These are phyloP conservation scores for Puccinia hordei DNA, from an alignment of 1,284 basidiomycete genomes.

Conservation along the genomic window DNA sequence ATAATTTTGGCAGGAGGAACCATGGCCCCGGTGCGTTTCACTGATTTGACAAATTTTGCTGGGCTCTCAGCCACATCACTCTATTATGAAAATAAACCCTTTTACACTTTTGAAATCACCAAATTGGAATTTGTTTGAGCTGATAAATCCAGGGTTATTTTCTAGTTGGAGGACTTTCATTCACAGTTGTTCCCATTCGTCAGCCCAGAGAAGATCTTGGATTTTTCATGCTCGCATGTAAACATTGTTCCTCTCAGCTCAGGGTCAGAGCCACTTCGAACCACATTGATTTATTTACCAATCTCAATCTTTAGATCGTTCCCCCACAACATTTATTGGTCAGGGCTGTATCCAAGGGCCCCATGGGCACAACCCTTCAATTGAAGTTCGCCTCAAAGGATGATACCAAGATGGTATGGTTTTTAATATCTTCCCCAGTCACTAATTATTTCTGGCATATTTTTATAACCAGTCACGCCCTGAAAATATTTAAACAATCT, in stretches of 20 bases:
- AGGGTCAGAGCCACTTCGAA: neutral
- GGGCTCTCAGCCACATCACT: slow-evolving; percentile 11
- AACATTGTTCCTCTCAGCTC: slow-evolving; percentile 56
- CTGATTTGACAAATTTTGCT: neutral
- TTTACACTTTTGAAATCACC: neutral
- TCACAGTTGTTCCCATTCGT: slow-evolving; percentile 78
- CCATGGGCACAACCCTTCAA: slow-evolving; percentile 72
- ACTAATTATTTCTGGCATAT: neutral
- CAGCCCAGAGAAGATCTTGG: slow-evolving; percentile 68
- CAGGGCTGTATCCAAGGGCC: slow-evolving; percentile 75
- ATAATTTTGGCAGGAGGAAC: slow-evolving; percentile 92
- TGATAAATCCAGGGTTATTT: neutral
- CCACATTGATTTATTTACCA: neutral
- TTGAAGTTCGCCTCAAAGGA: slow-evolving; percentile 79
- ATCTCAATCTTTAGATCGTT: slow-evolving; percentile 58
- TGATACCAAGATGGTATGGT: slow-evolving; percentile 69
- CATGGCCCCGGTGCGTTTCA: slow-evolving; percentile 79
- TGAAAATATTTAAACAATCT: neutral
- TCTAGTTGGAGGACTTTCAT: slow-evolving; percentile 83
- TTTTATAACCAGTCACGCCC: neutral
- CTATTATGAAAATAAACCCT: neutral
- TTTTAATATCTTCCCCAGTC: neutral
- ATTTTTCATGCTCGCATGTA: slow-evolving; percentile 90
- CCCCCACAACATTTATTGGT: slow-evolving; percentile 77
- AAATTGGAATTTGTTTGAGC: neutral